Base-by-base conservation (phyloP, 768 basidiomycete species). In the Zangia roseola region DNA sequence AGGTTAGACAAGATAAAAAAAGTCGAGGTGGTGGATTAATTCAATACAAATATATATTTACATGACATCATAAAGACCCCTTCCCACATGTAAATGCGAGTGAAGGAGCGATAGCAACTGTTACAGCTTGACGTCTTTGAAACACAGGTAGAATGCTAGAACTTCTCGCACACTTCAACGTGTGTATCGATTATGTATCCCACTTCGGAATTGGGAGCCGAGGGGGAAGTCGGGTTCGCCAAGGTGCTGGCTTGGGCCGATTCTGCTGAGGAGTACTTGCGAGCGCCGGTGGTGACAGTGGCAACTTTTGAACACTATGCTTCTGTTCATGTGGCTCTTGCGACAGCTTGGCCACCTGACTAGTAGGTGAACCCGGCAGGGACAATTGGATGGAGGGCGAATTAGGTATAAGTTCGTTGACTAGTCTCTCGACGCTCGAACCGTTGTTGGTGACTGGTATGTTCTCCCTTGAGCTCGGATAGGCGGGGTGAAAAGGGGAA, bases 181-280 rank as follows among this genome's bases (percentile, higher is more conserved):
- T 26, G 26, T 6, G 5, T 5, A 17, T n/a, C 17, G 8, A 37
- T 33, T 36, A 65, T 13, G 52, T 14, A 23, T 68, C 67, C 65
- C 65, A 67, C 49, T 63, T 67, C 23, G 65, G 65, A 36, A 67
- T 65, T 10, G 65, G 67, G 10, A 37, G 56, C 10, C 67, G 62
- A 47, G 64, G 64, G 17, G 65, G 67, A 19, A 69, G 62, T 36
- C 57, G 54, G 12, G 50, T 63, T 21, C 60, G 58, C 64, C 67
- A 67, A 5, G 49, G 43, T 50, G 31, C 3, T 31, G 14, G 31
- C 5, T 31, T 31, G 31, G 31, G 31, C 14, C 50, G 48, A 10
- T 53, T 47, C 20, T 56, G 44, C 12, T 2, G 45, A 38, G 49
- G 35, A 9, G 28, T 2, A 31, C 31, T 16, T 5, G 28, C 43